Base-by-base conservation (phyloP, 805 yeast species). In the Yarrowia sp. region DNA sequence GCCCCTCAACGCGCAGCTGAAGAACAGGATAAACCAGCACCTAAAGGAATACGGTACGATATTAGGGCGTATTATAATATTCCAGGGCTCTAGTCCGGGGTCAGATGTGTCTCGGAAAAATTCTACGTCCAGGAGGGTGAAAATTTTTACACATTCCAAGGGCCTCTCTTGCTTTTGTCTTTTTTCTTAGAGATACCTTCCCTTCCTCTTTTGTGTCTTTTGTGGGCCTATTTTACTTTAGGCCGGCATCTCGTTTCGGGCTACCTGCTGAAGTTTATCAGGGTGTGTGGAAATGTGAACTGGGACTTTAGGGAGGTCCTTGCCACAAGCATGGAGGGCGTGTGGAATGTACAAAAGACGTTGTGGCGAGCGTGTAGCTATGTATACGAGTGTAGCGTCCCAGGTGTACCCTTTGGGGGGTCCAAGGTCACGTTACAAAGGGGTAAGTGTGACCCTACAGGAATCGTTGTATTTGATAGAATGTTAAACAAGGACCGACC, bases 1-100 rank as follows among this genome's bases (percentile, higher is more conserved):
- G 57, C 55, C 55, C 55, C 39, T 35, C 55, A 33, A 48, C 41
- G 32, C 57, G 57, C 57, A 50, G 57, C 57, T 50, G 55, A 33
- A 11, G 3, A 35, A 35, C 38, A n/a, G 10, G 38, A 35, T 35
- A 9, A 35, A 8, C 13, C 10, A 10, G 13, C 13, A 35, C 38
- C 38, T 11, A 35, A 22, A 22, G 38, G 10, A 35, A 8, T 3
- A 35, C 3, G 4, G 13, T n/a, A 35, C 10, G 13, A n/a, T n/a
- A n/a, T n/a, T 11, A 8, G 13, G 2, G 13, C 4, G 38, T 3
- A 35, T 35, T 35, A 35, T 10, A 35, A 35, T 10, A 35, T 35
- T 35, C 10, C 4, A 4, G 5, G 4, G 28, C 5, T 22, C 28
- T 22, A 5, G 28, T 22, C 28, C n/a, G n/a, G 28, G 28, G 28